phyloP scores from a whole-genome alignment of 148 eudicot genomes.

The Chenopodium suecicum region DNA sequence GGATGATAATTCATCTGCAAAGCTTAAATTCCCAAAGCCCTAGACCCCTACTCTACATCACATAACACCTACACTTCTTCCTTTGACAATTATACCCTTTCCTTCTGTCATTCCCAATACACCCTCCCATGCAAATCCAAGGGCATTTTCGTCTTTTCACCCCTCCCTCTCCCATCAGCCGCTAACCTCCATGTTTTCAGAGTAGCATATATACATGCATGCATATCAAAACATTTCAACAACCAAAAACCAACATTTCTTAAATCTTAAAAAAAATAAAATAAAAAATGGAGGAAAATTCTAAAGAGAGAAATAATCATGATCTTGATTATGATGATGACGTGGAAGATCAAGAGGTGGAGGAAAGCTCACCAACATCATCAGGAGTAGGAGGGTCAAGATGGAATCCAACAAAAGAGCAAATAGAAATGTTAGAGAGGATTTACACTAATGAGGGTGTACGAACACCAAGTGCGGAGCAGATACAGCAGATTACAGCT shows the following conservation, averaged over 20 bases:
- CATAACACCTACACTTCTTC: slow-evolving; percentile 25
- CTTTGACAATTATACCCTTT: slow-evolving; percentile 26
- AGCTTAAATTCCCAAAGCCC: slow-evolving; percentile 37
- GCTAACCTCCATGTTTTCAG: not conserved
- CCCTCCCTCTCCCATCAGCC: slow-evolving; percentile 6
- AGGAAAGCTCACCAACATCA: slow-evolving; percentile 7
- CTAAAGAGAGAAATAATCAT: not conserved
- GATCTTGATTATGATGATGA: not conserved
- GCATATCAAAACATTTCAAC: no score
- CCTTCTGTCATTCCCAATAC: slow-evolving; percentile 47
- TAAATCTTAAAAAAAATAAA: no score
- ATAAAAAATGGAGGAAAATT: not conserved
- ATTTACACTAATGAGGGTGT: slow-evolving; percentile 59
- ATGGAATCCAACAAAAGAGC: slow-evolving; percentile 93
- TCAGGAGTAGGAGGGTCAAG: slow-evolving; percentile 42
- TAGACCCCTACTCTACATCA: slow-evolving; percentile 20
- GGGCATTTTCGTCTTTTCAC: no score
- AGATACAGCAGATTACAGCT: slow-evolving; percentile 70
- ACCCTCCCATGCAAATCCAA: not conserved
- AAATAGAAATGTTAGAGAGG: slow-evolving; percentile 62
- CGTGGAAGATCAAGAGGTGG: not conserved
- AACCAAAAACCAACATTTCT: no score
- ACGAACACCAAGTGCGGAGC: slow-evolving; percentile 78
- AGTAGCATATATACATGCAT: not conserved
- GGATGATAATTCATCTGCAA: not conserved